Evolutionary conservation across 129 eudicot genomes (phyloP).

Genomic region (carrot (Daucus carota)): DNA sequence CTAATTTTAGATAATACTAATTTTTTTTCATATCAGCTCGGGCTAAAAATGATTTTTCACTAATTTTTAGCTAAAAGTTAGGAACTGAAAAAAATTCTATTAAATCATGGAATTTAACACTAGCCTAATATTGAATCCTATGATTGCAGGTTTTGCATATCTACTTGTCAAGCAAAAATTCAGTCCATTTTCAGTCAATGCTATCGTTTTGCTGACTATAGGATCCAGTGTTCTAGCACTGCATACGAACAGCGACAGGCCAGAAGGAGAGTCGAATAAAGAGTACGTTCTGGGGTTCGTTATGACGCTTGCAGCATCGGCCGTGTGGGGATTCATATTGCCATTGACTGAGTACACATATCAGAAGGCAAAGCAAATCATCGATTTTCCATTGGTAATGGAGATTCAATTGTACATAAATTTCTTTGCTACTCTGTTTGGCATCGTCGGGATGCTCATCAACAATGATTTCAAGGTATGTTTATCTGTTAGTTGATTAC

Average conservation of each 20-base stretch:
- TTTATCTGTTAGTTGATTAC: no score
- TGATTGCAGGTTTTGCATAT: not conserved
- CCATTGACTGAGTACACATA: conserved; percentile 35
- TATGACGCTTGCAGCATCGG: conserved; percentile 29
- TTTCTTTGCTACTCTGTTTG: conserved; percentile 32
- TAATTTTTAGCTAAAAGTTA: no score
- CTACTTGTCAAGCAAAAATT: conserved; percentile 1
- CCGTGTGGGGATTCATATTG: conserved; percentile 31
- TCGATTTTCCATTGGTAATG: conserved; percentile 36
- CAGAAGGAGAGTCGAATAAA: conserved; percentile 27
- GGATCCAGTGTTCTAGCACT: not conserved
- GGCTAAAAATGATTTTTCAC: no score
- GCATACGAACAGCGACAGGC: not conserved
- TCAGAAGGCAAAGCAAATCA: conserved; percentile 27
- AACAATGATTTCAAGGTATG: conserved; percentile 37
- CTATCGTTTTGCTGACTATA: not conserved
- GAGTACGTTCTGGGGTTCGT: conserved; percentile 37
- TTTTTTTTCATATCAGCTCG: no score
- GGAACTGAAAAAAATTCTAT: no score
- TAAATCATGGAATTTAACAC: not conserved
- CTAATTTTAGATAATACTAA: no score
- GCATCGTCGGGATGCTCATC: conserved; percentile 34
- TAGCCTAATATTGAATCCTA: not conserved
- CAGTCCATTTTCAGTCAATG: not conserved
- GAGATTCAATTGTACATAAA: conserved; percentile 40